These are phyloP conservation scores for Eucalyptus paniculata DNA, from an alignment of 345 rosid species.

Conservation along the genomic window DNA sequence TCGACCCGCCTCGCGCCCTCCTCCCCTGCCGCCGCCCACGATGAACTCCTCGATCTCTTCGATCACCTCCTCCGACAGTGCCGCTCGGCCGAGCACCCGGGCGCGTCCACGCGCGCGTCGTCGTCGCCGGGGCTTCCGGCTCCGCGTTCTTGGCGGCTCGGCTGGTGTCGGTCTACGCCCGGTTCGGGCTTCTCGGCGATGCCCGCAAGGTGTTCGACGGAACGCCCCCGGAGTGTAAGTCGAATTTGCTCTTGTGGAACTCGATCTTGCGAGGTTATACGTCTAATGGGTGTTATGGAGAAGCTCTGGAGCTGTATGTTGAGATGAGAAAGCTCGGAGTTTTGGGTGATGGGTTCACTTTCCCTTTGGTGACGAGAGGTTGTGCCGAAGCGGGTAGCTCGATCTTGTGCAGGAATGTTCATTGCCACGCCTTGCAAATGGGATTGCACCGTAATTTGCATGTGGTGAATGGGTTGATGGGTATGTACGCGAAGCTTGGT, in stretches of 20 bases:
- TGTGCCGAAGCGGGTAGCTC: conserved; percentile 18
- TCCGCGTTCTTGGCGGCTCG: conserved; percentile 53
- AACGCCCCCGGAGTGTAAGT: conserved; percentile 7
- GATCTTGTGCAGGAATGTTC: conserved; percentile 20
- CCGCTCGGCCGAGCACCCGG: conserved; percentile 11
- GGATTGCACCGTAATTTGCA: conserved; percentile 28
- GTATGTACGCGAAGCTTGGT: conserved; percentile 37
- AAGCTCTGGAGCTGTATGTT: conserved; percentile 26
- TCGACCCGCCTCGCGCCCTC: not conserved
- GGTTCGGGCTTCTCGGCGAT: conserved; percentile 19
- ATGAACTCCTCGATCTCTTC: conserved; percentile 12
- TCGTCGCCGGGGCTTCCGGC: conserved; percentile 8
- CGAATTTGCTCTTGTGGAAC: conserved; percentile 39
- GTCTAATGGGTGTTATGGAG: conserved; percentile 18
- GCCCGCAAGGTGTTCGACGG: conserved; percentile 41
- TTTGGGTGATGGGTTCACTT: conserved; percentile 44
- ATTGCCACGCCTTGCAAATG: conserved; percentile 31
- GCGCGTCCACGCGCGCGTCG: conserved; percentile 30
- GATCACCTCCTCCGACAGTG: conserved; percentile 25
- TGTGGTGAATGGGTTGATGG: conserved; percentile 52
- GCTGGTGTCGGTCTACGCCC: conserved; percentile 30
- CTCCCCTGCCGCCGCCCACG: not conserved
- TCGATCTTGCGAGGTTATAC: conserved; percentile 44
- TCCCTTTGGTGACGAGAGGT: conserved; percentile 43
- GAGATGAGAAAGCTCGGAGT: conserved; percentile 36